phyloP scores from a whole-genome alignment of 768 basidiomycete species.

The Coprinopsis strossmayeri region DNA sequence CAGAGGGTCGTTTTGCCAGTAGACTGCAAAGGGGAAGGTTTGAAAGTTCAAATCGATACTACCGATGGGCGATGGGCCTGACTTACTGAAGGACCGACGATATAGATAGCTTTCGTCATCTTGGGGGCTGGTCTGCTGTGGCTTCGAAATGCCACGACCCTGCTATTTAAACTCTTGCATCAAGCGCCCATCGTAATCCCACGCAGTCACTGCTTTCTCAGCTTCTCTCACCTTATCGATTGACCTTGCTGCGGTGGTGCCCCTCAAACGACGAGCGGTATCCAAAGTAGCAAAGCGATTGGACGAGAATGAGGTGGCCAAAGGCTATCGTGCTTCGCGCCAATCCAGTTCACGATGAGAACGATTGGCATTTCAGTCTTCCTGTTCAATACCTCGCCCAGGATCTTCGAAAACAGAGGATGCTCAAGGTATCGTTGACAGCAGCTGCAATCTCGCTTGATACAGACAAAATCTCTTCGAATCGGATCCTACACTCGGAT shows the following conservation, averaged over 20 bases:
- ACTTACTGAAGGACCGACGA: constrained; percentile 49
- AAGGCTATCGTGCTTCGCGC: constrained; percentile 23
- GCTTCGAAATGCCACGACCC: constrained; percentile 13
- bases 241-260: constrained; percentile 7
- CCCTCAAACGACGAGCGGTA: not conserved
- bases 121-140: constrained; percentile 28
- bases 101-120: constrained; percentile 28
- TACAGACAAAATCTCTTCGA: constrained; percentile 36
- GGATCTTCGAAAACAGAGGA: not conserved
- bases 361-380: constrained; percentile 43
- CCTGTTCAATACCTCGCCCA: constrained; percentile 21
- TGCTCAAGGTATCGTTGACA: constrained; percentile 6
- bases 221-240: constrained; percentile 8
- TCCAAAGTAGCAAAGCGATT: not conserved
- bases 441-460: constrained; percentile 5
- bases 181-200: constrained; percentile 7
- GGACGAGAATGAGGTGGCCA: constrained; percentile 7
- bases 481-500: constrained; percentile 53
- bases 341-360: constrained; percentile 41
- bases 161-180: not conserved
- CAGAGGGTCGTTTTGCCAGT: constrained; percentile 71
- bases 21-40: constrained; percentile 27
- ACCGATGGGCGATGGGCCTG: too few species aligned
- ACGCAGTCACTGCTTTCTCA: constrained; percentile 5
- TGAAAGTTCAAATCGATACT: not conserved